Evolutionary conservation across 2,329 filamentous ascomycete species (phyloP).

Genomic region (Lecanicillium sp.): DNA sequence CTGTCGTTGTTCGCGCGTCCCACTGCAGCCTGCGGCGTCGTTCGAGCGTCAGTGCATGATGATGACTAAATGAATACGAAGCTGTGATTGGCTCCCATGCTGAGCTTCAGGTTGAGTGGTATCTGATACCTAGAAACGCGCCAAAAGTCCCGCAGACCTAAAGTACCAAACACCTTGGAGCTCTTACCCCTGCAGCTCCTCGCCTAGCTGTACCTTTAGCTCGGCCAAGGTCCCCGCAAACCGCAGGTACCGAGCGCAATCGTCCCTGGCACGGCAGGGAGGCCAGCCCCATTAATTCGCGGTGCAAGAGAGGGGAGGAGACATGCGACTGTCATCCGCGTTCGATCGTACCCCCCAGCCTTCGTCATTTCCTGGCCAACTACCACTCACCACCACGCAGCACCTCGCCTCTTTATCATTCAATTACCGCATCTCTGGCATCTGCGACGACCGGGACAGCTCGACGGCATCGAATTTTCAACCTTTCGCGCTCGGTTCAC

Average conservation of each 20-base stretch:
- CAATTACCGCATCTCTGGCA: not conserved
- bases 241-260: slow-evolving; percentile 1
- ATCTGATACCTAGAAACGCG: not conserved
- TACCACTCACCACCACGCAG: not conserved
- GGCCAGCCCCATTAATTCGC: not conserved
- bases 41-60: slow-evolving; percentile 10
- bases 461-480: not conserved
- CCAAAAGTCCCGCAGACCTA: not conserved
- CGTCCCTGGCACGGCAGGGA: not conserved
- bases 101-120: slow-evolving; percentile 2
- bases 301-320: not conserved
- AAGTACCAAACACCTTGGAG: not conserved
- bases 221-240: not conserved
- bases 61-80: slow-evolving; percentile 6
- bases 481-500: not conserved
- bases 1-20: slow-evolving; percentile 23
- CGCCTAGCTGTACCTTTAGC: not conserved
- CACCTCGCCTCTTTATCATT: not conserved
- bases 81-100: slow-evolving; percentile 20
- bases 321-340: slow-evolving; percentile 8
- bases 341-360: slow-evolving; percentile 8
- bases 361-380: slow-evolving; percentile 8
- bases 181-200: not conserved
- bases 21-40: slow-evolving; percentile 24
- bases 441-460: too few species aligned